phyloP scores from a whole-genome alignment of 768 basidiomycete genomes.

The Serpula lacrymans region DNA sequence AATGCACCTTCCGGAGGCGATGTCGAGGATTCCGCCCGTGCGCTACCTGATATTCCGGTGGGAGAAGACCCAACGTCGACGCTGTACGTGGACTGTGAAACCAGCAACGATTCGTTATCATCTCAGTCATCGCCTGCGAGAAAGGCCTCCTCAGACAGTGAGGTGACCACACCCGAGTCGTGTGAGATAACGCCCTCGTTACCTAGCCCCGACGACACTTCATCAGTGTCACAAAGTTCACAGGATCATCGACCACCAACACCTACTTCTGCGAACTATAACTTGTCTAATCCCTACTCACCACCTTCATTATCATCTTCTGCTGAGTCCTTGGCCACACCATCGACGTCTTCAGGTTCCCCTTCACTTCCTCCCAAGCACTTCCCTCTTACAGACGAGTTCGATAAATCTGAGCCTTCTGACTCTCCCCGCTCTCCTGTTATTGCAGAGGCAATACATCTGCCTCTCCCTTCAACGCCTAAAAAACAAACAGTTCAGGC shows the following conservation, averaged over 20 bases:
- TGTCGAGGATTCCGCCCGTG: too few species aligned
- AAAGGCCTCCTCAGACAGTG: too few species aligned
- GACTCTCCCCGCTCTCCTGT: constrained; percentile 21
- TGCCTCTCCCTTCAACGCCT: constrained; percentile 21
- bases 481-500: constrained; percentile 9
- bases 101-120: too few species aligned
- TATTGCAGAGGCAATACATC: constrained; percentile 27
- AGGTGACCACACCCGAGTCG: too few species aligned
- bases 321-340: constrained; percentile 57
- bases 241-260: constrained; percentile 29
- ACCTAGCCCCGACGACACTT: constrained; percentile 26
- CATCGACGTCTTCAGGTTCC: constrained; percentile 47
- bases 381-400: constrained; percentile 33
- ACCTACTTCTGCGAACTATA: constrained; percentile 30
- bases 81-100: too few species aligned
- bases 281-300: constrained; percentile 20
- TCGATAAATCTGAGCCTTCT: constrained; percentile 20
- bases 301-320: constrained; percentile 56
- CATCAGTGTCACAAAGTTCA: constrained; percentile 30
- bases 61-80: too few species aligned
- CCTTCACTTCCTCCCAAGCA: constrained; percentile 32
- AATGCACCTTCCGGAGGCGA: too few species aligned
- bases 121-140: too few species aligned
- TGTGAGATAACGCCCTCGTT: constrained; percentile 22
- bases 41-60: too few species aligned